phyloP scores from a whole-genome alignment of 176 grass and related monocot species.

The Rhynchospora breviuscula region DNA sequence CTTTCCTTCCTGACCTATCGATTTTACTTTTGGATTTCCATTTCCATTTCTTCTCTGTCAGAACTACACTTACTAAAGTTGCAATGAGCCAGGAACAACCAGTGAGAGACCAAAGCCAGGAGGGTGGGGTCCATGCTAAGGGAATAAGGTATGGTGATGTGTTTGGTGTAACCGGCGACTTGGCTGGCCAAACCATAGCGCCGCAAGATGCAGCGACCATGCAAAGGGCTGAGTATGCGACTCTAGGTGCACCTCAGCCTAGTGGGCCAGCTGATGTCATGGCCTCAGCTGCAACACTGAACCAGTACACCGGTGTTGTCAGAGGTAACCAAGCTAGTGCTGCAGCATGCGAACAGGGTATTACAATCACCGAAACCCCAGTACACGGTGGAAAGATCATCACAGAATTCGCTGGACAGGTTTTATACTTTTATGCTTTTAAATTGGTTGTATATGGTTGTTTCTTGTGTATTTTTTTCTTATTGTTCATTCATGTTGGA shows the following conservation, averaged over 20 bases:
- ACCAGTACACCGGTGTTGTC: slow-evolving; percentile 37
- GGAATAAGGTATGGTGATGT: slow-evolving; percentile 55
- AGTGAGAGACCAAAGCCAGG: slow-evolving; percentile 6
- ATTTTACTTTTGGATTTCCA: not conserved
- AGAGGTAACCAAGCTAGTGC: slow-evolving; percentile 24
- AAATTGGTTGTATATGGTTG: not conserved
- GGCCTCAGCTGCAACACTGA: slow-evolving; percentile 43
- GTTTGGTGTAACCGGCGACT: slow-evolving; percentile 38
- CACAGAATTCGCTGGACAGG: slow-evolving; percentile 55
- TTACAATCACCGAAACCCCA: slow-evolving; percentile 40
- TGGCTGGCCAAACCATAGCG: slow-evolving; percentile 35
- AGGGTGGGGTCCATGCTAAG: not conserved
- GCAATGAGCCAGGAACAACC: slow-evolving; percentile 63
- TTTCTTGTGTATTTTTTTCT: not conserved
- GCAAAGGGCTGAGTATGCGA: slow-evolving; percentile 47
- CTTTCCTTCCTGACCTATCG: not conserved
- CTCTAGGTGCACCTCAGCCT: slow-evolving; percentile 36
- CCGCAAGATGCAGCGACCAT: slow-evolving; percentile 49
- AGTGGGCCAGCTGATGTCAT: slow-evolving; percentile 33
- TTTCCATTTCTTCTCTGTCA: not conserved
- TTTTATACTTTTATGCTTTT: not conserved
- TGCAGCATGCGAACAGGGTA: slow-evolving; percentile 9
- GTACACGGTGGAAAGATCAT: slow-evolving; percentile 34
- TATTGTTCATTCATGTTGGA: not conserved
- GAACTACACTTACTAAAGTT: not conserved